Evolutionary conservation across 768 basidiomycete species (phyloP).

Genomic region (Sarcodon sp.): DNA sequence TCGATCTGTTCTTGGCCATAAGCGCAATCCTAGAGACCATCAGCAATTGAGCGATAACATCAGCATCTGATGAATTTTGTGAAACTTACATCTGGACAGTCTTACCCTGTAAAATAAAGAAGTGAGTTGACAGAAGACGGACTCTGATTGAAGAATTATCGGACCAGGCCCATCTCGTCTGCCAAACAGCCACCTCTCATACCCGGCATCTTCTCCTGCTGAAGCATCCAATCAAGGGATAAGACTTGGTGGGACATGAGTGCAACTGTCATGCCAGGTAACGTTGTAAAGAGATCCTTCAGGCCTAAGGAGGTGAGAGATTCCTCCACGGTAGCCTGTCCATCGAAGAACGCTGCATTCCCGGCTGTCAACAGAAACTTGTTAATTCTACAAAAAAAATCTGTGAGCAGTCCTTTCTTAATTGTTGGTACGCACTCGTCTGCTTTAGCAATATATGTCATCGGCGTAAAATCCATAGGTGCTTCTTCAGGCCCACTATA

Average conservation of each 20-base stretch:
- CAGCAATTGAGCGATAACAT: background rate
- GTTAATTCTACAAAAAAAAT: conserved; percentile 26
- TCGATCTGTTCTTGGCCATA: conserved; percentile 39
- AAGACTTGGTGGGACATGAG: conserved; percentile 64
- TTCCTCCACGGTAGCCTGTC: conserved; percentile 42
- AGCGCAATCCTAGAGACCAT: conserved; percentile 29
- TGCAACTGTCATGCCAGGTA: conserved; percentile 47
- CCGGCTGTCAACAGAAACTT: conserved; percentile 42
- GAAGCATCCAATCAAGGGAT: conserved; percentile 30
- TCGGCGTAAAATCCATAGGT: conserved; percentile 30
- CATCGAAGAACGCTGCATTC: conserved; percentile 45
- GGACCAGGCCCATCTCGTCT: conserved; percentile 43
- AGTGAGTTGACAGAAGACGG: background rate
- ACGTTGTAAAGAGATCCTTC: conserved; percentile 25
- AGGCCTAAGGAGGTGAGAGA: conserved; percentile 43
- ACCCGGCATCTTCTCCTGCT: conserved; percentile 15
- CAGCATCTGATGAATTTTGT: background rate
- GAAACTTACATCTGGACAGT: conserved; percentile 15
- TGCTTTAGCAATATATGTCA: conserved; percentile 27
- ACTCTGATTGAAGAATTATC: conserved; percentile 10
- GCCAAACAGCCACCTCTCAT: conserved; percentile 18
- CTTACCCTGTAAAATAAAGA: background rate
- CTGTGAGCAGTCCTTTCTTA: background rate
- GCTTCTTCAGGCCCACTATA: conserved; percentile 9
- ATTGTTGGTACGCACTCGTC: conserved; percentile 31